Base-by-base conservation (phyloP, 805 yeast genomes). In the Clavispora asparagi region DNA sequence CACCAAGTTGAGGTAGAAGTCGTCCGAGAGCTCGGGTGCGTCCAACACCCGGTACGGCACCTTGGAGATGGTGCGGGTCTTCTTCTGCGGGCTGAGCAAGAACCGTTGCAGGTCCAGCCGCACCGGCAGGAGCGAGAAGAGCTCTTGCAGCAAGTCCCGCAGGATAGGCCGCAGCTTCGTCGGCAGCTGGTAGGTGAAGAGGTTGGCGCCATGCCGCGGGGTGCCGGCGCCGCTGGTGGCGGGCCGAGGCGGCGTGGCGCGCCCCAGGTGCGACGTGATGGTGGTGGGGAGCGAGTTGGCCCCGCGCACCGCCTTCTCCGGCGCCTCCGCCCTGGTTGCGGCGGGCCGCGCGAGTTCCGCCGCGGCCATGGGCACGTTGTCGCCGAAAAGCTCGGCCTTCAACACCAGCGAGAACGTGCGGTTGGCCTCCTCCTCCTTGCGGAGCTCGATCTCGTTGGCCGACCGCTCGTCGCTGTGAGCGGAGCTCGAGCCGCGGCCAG, bases 11-110 rank as follows among this genome's bases (percentile, higher is more conserved):
- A 90, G 74, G 62, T 92, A 92, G 60, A 91, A 92, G 62, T 92
- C 98, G 62, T 94, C 98, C 6, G 89, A 89, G 19, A 94, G 71
- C 41, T 89, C 96, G 0, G 98, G 99, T 0, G 99, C 99, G 67
- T 92, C 99, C 39, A 92, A 75, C 6, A 92, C 97, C 46, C 96
- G 76, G 59, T 85, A 90, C 0, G 99, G 98, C 1, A 90, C 87
- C 59, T 86, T 87, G 4, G 94, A 75, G 17, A 94, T 87, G 28
- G 79, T 77, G 39, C 99, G 70, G 1, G 85, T 80, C 58, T 81
- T 85, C 64, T 84, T 88, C 47, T 85, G 83, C 0, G 97, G 97
- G 1, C 92, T 83, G 42, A 91, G 67, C 39, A 94, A 70, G 25
- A 91, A 65, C 55, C 80, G 77, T 56, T 91, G 96, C 1, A 92